phyloP scores from a whole-genome alignment of 108 stramenopile species.

The Skeletonema marinoi region DNA sequence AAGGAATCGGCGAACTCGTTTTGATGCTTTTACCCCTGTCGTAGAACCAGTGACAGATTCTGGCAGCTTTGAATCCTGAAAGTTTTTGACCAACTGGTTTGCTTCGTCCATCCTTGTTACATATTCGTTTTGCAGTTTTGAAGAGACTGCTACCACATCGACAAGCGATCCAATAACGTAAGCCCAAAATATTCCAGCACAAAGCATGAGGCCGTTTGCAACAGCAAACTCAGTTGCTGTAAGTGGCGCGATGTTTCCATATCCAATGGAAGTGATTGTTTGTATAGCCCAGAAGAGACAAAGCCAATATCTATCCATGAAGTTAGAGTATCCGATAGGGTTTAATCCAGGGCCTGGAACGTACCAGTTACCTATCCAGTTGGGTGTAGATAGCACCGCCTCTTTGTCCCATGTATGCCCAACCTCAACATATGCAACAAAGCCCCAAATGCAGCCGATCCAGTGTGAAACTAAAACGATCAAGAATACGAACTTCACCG shows the following conservation, averaged over 20 bases:
- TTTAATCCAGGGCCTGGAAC: slow-evolving; percentile 27
- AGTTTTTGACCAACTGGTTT: slow-evolving; percentile 27
- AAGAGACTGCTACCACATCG: slow-evolving; percentile 18
- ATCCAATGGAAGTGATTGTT: slow-evolving; percentile 50
- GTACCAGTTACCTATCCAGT: slow-evolving; percentile 55
- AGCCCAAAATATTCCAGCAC: slow-evolving; percentile 50
- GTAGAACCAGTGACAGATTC: slow-evolving; percentile 17
- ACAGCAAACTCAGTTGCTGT: slow-evolving; percentile 36
- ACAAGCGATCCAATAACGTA: slow-evolving; percentile 51
- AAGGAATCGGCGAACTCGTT: slow-evolving; percentile 36
- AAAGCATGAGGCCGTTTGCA: slow-evolving; percentile 31
- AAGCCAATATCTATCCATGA: slow-evolving; percentile 45
- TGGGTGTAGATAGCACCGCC: not conserved
- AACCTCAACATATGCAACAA: slow-evolving; percentile 34
- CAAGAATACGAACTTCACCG: slow-evolving; percentile 27
- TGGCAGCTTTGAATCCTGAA: slow-evolving; percentile 13
- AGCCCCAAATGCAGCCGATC: slow-evolving; percentile 35
- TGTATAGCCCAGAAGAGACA: slow-evolving; percentile 59
- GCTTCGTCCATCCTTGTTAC: slow-evolving; percentile 11
- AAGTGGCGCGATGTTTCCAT: slow-evolving; percentile 48
- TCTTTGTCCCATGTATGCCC: not conserved
- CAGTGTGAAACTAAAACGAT: slow-evolving; percentile 24
- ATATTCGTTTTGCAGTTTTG: slow-evolving; percentile 12
- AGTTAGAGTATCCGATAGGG: slow-evolving; percentile 49
- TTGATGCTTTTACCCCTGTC: slow-evolving; percentile 5